phyloP scores from a whole-genome alignment of 73 alveolate species.

The Stentor roeselii region DNA sequence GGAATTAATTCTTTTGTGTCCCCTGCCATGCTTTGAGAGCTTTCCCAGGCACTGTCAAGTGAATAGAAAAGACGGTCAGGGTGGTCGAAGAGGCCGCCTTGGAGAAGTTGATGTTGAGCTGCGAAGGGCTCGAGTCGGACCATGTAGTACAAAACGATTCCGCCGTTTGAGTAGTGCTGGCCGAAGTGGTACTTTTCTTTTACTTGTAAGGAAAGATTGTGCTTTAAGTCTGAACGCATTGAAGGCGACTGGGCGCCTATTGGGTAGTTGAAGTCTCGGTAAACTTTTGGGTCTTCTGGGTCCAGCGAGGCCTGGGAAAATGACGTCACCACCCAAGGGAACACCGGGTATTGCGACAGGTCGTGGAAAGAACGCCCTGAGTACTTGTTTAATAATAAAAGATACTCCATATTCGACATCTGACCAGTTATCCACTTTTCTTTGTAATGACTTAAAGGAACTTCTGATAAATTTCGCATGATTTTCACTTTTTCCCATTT shows the following conservation, averaged over 20 bases:
- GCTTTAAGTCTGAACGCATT: slow-evolving; percentile 73
- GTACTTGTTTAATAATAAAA: slow-evolving; percentile 52
- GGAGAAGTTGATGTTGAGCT: slow-evolving; percentile 80
- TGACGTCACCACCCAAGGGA: slow-evolving; percentile 1
- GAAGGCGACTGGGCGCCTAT: slow-evolving; percentile 65
- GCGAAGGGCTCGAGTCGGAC: slow-evolving; percentile 87
- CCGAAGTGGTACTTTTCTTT: slow-evolving; percentile 83
- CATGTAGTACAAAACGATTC: slow-evolving; percentile 83
- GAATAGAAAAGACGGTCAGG: slow-evolving; percentile 91
- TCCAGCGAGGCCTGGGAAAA: slow-evolving; percentile 16
- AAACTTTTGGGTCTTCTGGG: slow-evolving; percentile 38
- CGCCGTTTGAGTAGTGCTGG: slow-evolving; percentile 92
- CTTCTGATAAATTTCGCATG: background rate
- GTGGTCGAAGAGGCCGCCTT: slow-evolving; percentile 83
- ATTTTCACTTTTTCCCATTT: background rate
- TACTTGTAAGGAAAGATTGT: slow-evolving; percentile 44
- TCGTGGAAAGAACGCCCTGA: slow-evolving; percentile 67
- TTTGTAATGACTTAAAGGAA: slow-evolving; percentile 26
- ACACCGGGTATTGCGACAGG: slow-evolving; percentile 69
- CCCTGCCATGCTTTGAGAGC: slow-evolving; percentile 74
- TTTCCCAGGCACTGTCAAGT: slow-evolving; percentile 63
- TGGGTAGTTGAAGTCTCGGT: slow-evolving; percentile 42
- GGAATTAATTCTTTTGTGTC: slow-evolving; percentile 97
- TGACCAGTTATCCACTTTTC: slow-evolving; percentile 81
- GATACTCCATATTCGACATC: slow-evolving; percentile 69